A percentile compares a stretch with the other conserved stretches of the same genome.
These are phyloP conservation scores for Globisporangium okanoganense DNA, from an alignment of 352 stramenopile species.

Conservation along the genomic window DNA sequence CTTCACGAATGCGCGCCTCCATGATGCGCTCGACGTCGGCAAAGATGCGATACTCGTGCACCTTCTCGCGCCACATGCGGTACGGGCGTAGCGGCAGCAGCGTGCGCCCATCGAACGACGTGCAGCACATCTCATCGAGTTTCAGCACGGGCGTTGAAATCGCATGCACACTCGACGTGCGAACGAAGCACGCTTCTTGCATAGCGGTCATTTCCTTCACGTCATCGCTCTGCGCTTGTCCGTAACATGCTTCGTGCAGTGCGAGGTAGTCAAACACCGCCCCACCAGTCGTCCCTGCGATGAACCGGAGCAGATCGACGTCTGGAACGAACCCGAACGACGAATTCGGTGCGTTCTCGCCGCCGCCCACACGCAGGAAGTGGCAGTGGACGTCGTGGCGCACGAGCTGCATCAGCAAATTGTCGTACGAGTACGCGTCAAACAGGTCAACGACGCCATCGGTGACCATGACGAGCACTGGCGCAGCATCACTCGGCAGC, in stretches of 20 bases:
- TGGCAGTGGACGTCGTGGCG: slow-evolving; percentile 86
- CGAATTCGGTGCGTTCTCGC: slow-evolving; percentile 48
- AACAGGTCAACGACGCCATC: slow-evolving; percentile 83
- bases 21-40: slow-evolving; percentile 79
- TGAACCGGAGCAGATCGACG: slow-evolving; percentile 70
- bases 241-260: slow-evolving; percentile 55
- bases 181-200: slow-evolving; percentile 58
- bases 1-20: slow-evolving; percentile 75
- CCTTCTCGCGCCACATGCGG: slow-evolving; percentile 84
- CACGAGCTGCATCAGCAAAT: slow-evolving; percentile 85
- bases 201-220: slow-evolving; percentile 58
- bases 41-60: slow-evolving; percentile 86
- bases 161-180: slow-evolving; percentile 61
- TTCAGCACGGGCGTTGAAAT: slow-evolving; percentile 66
- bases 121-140: slow-evolving; percentile 62
- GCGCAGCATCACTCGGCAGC: slow-evolving; percentile 64
- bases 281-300: slow-evolving; percentile 67
- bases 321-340: slow-evolving; percentile 87
- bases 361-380: slow-evolving; percentile 69
- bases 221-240: slow-evolving; percentile 22
- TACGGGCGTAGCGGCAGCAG: slow-evolving; percentile 71
- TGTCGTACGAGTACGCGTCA: slow-evolving; percentile 80
- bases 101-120: slow-evolving; percentile 61
- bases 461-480: slow-evolving; percentile 80
- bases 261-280: slow-evolving; percentile 59